Percentiles rank a stretch among this genome's conserved stretches.
phyloP scores from a whole-genome alignment of 2,329 filamentous ascomycete species.

The Paraphoma sp. region DNA sequence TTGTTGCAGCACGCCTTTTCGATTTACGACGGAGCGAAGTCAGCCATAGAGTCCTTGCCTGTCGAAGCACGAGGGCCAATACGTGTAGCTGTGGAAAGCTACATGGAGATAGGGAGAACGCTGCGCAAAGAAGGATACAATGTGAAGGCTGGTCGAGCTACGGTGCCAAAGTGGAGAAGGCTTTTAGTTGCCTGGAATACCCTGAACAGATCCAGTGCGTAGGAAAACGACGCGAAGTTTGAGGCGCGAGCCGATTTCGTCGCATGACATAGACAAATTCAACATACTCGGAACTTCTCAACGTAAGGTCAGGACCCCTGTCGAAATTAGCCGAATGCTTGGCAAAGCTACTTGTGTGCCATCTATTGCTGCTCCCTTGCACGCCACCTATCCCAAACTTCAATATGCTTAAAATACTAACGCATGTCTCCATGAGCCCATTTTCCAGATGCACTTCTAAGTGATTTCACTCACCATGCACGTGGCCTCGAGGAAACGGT shows the following conservation, averaged over 20 bases:
- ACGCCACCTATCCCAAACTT: no score
- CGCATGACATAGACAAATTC: no score
- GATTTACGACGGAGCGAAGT: constrained; percentile 63
- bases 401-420: no score
- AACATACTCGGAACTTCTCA: no score
- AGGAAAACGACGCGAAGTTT: background rate
- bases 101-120: constrained; percentile 77
- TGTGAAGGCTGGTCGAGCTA: constrained; percentile 54
- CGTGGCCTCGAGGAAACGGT: constrained; percentile 55
- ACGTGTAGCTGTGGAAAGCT: constrained; percentile 74
- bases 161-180: constrained; percentile 57
- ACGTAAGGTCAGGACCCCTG: no score
- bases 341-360: no score
- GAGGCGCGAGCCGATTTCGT: background rate
- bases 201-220: constrained; percentile 43
- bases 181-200: constrained; percentile 66
- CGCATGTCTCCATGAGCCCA: no score
- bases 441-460: no score
- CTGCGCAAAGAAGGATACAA: constrained; percentile 56
- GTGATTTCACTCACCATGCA: background rate
- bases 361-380: no score
- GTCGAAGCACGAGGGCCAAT: constrained; percentile 67
- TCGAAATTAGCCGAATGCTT: no score
- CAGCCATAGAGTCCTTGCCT: constrained; percentile 68
- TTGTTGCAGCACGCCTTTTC: constrained; percentile 67